phyloP scores from a whole-genome alignment of 345 rosid genomes.

The Gynandropsis gynandra region DNA sequence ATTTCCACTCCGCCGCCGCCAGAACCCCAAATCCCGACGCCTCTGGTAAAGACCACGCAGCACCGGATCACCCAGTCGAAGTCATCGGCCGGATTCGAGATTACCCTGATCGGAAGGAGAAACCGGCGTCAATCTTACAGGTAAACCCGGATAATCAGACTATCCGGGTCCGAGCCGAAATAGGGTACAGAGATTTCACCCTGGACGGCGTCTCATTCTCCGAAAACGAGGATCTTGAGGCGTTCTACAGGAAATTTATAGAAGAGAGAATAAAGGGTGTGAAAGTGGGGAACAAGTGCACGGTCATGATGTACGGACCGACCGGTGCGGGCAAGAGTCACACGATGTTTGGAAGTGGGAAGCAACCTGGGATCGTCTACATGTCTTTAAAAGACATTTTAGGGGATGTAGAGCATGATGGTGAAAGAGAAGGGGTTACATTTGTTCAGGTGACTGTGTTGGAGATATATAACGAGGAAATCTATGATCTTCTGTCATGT shows the following conservation, averaged over 20 bases:
- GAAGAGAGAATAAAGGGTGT: slow-evolving; percentile 71
- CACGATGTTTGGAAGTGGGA: slow-evolving; percentile 86
- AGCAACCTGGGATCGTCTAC: slow-evolving; percentile 89
- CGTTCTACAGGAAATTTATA: slow-evolving; percentile 69
- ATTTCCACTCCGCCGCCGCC: slow-evolving; percentile 38
- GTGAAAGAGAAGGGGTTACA: slow-evolving; percentile 30
- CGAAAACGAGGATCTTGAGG: slow-evolving; percentile 62
- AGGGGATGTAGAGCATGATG: slow-evolving; percentile 48
- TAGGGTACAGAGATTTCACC: slow-evolving; percentile 81
- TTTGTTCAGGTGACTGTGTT: slow-evolving; percentile 90
- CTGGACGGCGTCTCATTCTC: slow-evolving; percentile 86
- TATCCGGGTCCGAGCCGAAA: slow-evolving; percentile 69
- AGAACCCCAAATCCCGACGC: slow-evolving; percentile 41
- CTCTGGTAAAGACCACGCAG: slow-evolving; percentile 36
- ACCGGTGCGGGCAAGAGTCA: slow-evolving; percentile 97
- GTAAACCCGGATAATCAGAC: slow-evolving; percentile 50
- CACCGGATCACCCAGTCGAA: slow-evolving; percentile 79
- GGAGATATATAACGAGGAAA: slow-evolving; percentile 92
- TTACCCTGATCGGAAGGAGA: slow-evolving; percentile 57
- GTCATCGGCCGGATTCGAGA: slow-evolving; percentile 77
- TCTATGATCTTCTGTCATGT: slow-evolving; percentile 75
- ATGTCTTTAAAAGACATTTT: slow-evolving; percentile 60
- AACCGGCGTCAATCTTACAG: slow-evolving; percentile 45
- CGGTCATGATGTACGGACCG: slow-evolving; percentile 96
- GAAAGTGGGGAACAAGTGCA: slow-evolving; percentile 70